Base-by-base conservation (phyloP, 805 yeast genomes). In the Tetrapisispora arboricola region DNA sequence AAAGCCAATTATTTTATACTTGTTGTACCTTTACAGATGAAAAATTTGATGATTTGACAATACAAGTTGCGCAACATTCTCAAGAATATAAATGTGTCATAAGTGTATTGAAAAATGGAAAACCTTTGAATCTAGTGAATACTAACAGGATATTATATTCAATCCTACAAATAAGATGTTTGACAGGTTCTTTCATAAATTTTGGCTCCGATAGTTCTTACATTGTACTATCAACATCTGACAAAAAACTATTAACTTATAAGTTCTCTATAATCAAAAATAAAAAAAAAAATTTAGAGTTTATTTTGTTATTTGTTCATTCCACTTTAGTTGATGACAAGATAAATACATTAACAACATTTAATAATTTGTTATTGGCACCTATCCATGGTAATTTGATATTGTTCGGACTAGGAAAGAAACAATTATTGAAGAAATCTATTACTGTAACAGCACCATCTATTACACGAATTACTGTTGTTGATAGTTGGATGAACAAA, bases 361-460 rank as follows among this genome's bases (percentile, higher is more conserved):
- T 84, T 56, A 71, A 72, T 37, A 84, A 79, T 0, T 69, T 68
- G 44, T 55, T 87, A 1, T 57, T 87, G 1, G 80, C 73, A 1
- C 88, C 84, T 0, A 49, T 75, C 37, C 71, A 69, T 1, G 66
- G 70, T 33, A 58, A 61, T 37, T 49, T 90, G 36, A 62, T 83
- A 27, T 48, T 84, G 8, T 87, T 72, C 54, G 88, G 79, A 21
- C 47, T 86, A 22, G 98, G 98, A 2, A 68, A 70, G 50, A 83
- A 80, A 48, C 96, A 88, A 54, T 64, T 90, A 29, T 65, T 92
- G 42, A 71, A 80, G 42, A 85, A 84, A 55, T 66, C 81, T 0
- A 72, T 55, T 13, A 48, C 78, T 6, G 55, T 72, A 2, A 57
- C 51, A 4, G 48, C 82, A 8, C 60, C 63, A 2, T 66, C 72